Evolutionary conservation across 1,284 basidiomycete species (phyloP).

Genomic region (Puccinia sorghi): DNA sequence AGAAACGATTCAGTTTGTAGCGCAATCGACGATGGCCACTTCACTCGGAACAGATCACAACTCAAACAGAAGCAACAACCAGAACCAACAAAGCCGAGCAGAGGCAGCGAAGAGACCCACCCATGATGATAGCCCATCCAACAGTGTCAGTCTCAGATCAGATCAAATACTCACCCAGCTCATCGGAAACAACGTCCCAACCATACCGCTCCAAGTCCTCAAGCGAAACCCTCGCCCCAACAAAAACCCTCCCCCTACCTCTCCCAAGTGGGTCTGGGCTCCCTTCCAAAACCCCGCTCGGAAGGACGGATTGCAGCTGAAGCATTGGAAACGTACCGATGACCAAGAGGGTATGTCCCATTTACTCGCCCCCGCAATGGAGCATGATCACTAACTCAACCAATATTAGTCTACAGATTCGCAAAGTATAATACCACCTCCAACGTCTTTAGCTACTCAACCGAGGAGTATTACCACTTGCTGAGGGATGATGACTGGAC

Average conservation of each 20-base stretch:
- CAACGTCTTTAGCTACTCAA: slow-evolving; percentile 75
- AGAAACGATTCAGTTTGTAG: too few species aligned
- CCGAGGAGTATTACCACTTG: slow-evolving; percentile 82
- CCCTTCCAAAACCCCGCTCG: slow-evolving; percentile 29
- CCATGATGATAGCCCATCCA: too few species aligned
- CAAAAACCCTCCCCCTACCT: background rate
- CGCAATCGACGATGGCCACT: background rate
- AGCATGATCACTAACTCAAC: background rate
- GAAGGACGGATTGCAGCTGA: slow-evolving; percentile 33
- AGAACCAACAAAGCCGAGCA: background rate
- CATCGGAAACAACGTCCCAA: slow-evolving; percentile 33
- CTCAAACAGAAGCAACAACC: background rate
- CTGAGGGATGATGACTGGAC: slow-evolving; percentile 83
- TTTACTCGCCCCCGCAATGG: background rate
- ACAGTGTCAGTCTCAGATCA: background rate
- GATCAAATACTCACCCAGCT: background rate
- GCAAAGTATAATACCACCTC: slow-evolving; percentile 75
- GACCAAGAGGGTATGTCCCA: slow-evolving; percentile 20
- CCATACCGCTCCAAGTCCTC: slow-evolving; percentile 22
- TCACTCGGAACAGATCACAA: background rate
- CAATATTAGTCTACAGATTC: slow-evolving; percentile 61
- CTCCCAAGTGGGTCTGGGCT: slow-evolving; percentile 15
- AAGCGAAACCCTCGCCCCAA: background rate
- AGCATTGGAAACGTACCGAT: slow-evolving; percentile 39
- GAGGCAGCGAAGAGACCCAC: too few species aligned